Percentiles rank a stretch among this genome's conserved stretches.
phyloP scores from a whole-genome alignment of 495 filamentous ascomycete genomes.

The Hypoxylon cercidicola region DNA sequence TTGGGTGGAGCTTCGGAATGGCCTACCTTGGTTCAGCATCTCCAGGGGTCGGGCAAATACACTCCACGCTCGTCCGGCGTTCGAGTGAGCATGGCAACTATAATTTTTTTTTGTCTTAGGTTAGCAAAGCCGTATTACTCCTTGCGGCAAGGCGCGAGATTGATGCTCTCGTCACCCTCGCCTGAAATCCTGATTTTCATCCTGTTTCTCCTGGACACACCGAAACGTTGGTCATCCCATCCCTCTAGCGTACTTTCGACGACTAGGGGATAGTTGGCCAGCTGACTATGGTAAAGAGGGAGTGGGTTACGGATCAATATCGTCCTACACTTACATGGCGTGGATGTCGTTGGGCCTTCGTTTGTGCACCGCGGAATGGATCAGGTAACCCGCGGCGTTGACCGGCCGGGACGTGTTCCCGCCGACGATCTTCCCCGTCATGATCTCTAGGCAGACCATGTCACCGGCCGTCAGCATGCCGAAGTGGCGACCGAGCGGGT shows the following conservation, averaged over 20 bases:
- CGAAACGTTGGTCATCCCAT: no score
- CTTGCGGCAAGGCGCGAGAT: no score
- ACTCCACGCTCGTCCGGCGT: conserved; percentile 63
- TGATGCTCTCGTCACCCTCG: conserved; percentile 2
- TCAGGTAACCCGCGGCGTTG: conserved; percentile 77
- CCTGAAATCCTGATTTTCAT: no score
- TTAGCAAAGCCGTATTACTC: no score
- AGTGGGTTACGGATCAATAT: no score
- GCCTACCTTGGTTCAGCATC: conserved; percentile 61
- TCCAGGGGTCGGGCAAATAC: conserved; percentile 65
- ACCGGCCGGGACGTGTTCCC: conserved; percentile 54
- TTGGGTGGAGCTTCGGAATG: conserved; percentile 23
- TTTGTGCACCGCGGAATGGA: conserved; percentile 69
- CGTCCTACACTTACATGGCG: conserved; percentile 32
- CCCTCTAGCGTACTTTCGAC: no score
- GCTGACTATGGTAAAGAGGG: no score
- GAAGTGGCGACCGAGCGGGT: conserved; percentile 68
- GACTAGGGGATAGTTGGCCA: no score
- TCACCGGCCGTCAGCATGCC: conserved; percentile 62
- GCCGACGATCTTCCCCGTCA: conserved; percentile 64
- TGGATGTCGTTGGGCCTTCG: conserved; percentile 56
- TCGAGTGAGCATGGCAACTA: conserved; percentile 64
- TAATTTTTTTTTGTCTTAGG: background rate
- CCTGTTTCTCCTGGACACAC: conserved; percentile 3
- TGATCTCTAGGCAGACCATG: conserved; percentile 65